Evolutionary conservation across 2,329 filamentous ascomycete genomes (phyloP), one percentile per base, ranked within the genome.

Genomic region (Colletotrichum tofieldiae): DNA sequence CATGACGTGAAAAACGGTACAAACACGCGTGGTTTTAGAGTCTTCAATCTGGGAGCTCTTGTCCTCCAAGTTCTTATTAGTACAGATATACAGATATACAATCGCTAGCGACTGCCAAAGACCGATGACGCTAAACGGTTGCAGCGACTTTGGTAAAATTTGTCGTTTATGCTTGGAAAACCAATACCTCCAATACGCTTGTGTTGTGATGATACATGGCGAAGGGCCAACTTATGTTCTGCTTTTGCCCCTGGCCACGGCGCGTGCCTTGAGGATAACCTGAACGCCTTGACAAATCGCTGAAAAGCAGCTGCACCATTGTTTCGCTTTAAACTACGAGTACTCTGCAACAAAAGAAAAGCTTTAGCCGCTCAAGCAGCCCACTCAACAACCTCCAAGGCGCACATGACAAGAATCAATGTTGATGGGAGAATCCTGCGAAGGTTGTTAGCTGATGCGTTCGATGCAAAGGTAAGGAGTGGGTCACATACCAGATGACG

Each of bases 361-460:
- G 11, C 37, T 23, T 18, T 9, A 23, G 20, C 23, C 23, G 8
- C 26, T 78, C 78, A 77, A 18, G 74, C 80, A 6, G 95, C 93
- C 96, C 96, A 98, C 79, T 97, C 93, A 6, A 98, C 92, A 2
- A 96, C 95, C 82, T 98, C 95, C 61, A 99, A 87, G 26, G 96
- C 96, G 79, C 93, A 90, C 90, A 98, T 93, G 66, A 99, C 96
- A 54, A 98, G 88, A 45, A 97, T 79, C 52, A 99, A 88, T 1
- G 96, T 99, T 49, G 94, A 98, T 2, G 96, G 96, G 62, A 99
- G 88, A 76, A 99, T 98, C 92, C 93, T 94, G 74, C 0, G 75
- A 65, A 43, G 59, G 16, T 20, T 62, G 75, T 83, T 79, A 41
- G 58, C 43, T 18, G 14, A 20, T 35, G 2, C 9, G 32, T 14